Base-by-base conservation (phyloP, 1,284 basidiomycete species). In the Pseudozyma pruni region DNA sequence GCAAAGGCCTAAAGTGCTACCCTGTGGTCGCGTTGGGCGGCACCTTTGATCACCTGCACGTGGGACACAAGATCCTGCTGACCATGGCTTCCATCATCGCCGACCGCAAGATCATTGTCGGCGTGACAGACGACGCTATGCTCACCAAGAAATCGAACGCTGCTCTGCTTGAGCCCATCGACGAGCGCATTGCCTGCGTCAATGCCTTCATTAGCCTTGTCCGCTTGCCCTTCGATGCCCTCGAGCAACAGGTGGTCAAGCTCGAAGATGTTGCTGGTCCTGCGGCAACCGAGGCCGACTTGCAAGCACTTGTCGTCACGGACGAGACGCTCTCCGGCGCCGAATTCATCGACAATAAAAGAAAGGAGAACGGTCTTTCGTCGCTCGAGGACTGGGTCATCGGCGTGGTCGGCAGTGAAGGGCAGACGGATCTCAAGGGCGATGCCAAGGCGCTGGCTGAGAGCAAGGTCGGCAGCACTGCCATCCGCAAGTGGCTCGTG, bases 1-100 rank as follows among this genome's bases (percentile, higher is more conserved):
- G 53, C 19, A 61, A 60, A 34, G 68, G 57, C 3, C 20, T 66
- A 10, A 44, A 14, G 16, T 40, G 38, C 41, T 72, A 67, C 31
- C 60, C 51, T 10, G 72, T 68, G 8, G 72, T 69, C 3, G 85
- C 86, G 78, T 71, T 90, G 9, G 90, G 90, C 23, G 90, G 90
- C 10, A 98, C 95, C 0, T 98, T 98, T 82, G 95, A 99, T 83
- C 96, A 98, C 81, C 87, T 99, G 16, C 95, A 99, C 81, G 89
- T 93, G 1, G 95, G 95, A 0, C 95, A 99, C 86, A 98, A 98
- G 85, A 94, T 98, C 60, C 87, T 99, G 33, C 87, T 99, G 6
- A 92, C 92, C 74, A 93, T 96, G 88, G 90, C 89, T 8, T 89
- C 91, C 2, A 93, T 91, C 86, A 88, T 97, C 58, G 86, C 93